phyloP scores from a whole-genome alignment of 768 basidiomycete genomes.

The Russula lepida region DNA sequence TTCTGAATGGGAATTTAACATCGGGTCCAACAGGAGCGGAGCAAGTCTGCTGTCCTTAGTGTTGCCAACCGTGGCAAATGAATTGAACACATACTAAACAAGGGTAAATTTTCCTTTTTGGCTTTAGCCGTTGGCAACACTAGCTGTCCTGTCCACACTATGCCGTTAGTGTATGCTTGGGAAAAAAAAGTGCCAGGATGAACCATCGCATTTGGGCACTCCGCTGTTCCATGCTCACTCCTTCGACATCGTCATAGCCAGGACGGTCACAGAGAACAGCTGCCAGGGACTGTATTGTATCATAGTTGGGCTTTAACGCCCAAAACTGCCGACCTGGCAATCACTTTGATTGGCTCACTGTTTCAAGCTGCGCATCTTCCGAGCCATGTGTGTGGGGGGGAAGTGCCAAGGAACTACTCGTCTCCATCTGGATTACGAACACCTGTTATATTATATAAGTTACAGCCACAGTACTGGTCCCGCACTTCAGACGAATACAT shows the following conservation, averaged over 20 bases:
- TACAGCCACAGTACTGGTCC: background rate
- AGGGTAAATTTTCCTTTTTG: no score
- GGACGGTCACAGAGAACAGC: background rate
- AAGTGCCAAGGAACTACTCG: background rate
- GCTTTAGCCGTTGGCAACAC: no score
- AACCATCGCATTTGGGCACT: no score
- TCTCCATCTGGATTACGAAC: no score
- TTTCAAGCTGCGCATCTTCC: background rate
- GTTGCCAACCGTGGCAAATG: no score
- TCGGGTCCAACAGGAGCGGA: background rate
- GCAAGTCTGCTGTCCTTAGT: no score
- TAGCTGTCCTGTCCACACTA: background rate
- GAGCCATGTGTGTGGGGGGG: background rate
- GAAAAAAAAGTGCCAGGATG: background rate
- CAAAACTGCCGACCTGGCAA: background rate
- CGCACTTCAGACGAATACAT: no score
- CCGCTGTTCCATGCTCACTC: background rate
- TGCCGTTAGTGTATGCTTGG: background rate
- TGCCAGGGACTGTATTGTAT: background rate
- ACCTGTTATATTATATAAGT: no score
- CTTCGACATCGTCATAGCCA: background rate
- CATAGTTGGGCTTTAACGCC: no score
- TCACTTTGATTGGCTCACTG: background rate
- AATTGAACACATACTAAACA: no score
- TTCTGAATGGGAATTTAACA: background rate